Evolutionary conservation across 2,329 filamentous ascomycete genomes (phyloP).

Genomic region (Ophiosphaerella narmari): DNA sequence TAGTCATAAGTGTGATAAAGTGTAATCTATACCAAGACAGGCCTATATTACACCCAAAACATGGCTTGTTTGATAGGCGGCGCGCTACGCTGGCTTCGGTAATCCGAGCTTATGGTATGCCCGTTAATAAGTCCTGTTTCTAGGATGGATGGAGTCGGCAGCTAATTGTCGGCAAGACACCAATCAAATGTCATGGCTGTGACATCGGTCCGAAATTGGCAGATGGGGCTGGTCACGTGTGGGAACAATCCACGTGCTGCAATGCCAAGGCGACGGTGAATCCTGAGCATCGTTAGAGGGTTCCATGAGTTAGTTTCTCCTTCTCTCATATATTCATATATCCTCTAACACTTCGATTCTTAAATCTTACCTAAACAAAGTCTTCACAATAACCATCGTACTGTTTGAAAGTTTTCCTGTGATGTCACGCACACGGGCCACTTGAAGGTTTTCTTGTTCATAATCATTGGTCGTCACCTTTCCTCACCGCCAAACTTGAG

Average conservation of each 20-base stretch:
- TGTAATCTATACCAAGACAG: too few relatives aligned
- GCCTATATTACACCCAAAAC: too few relatives aligned
- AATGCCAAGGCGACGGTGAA: constrained; percentile 12
- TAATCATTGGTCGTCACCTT: constrained; percentile 27
- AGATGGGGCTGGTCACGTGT: constrained; percentile 1
- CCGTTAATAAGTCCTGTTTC: background rate
- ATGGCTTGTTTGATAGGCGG: too few relatives aligned
- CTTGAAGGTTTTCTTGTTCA: constrained; percentile 29
- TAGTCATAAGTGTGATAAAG: too few relatives aligned
- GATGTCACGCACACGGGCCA: constrained; percentile 40
- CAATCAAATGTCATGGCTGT: constrained; percentile 15
- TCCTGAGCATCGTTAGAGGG: constrained; percentile 14
- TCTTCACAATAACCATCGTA: constrained; percentile 3
- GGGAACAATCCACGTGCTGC: constrained; percentile 10
- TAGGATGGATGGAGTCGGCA: constrained; percentile 5
- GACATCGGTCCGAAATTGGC: background rate
- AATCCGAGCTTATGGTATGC: too few relatives aligned
- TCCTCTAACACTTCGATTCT: background rate
- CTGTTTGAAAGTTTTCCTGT: constrained; percentile 14
- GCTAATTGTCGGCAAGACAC: constrained; percentile 11
- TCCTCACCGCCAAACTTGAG: constrained; percentile 22
- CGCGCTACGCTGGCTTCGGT: too few relatives aligned
- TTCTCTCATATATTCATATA: constrained; percentile 4
- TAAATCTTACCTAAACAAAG: constrained; percentile 1
- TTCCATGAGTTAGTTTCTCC: constrained; percentile 5